Evolutionary conservation across 73 alveolate genomes (phyloP).

Genomic region (Paramecium octaurelia): DNA sequence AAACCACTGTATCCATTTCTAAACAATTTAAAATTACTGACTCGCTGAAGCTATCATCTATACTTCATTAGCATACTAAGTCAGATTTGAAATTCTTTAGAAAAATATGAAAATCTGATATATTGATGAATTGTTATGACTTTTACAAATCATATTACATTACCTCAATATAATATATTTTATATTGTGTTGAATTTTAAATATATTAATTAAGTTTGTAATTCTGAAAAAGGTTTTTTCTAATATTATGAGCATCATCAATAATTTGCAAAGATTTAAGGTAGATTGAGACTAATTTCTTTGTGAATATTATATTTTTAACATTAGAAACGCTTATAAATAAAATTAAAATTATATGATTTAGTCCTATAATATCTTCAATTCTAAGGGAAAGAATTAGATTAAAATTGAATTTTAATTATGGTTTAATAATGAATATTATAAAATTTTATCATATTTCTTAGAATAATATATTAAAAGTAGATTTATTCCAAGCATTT

Average conservation of each 20-base stretch:
- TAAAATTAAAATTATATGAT: too few relatives aligned
- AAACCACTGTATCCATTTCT: not conserved
- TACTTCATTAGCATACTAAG: not conserved
- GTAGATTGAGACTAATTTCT: too few relatives aligned
- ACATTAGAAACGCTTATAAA: too few relatives aligned
- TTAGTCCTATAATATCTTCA: too few relatives aligned
- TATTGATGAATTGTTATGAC: not conserved
- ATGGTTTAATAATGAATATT: not conserved
- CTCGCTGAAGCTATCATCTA: not conserved
- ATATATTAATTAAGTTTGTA: too few relatives aligned
- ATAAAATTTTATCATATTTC: not conserved
- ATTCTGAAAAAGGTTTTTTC: not conserved
- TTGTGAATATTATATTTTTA: too few relatives aligned
- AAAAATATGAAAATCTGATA: not conserved
- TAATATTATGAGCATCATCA: too few relatives aligned
- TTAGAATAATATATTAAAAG: slow-evolving; percentile 48
- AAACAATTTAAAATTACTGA: not conserved
- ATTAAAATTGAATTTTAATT: too few relatives aligned
- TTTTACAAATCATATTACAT: too few relatives aligned
- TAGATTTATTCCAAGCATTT: slow-evolving; percentile 46
- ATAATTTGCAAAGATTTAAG: too few relatives aligned
- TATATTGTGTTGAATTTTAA: too few relatives aligned
- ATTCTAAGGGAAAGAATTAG: not conserved
- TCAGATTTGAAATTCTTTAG: slow-evolving; percentile 25
- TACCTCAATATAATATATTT: too few relatives aligned